Conservation (phyloP, 2,329 filamentous ascomycete species). For the Clonostachys rhizophaga region DNA sequence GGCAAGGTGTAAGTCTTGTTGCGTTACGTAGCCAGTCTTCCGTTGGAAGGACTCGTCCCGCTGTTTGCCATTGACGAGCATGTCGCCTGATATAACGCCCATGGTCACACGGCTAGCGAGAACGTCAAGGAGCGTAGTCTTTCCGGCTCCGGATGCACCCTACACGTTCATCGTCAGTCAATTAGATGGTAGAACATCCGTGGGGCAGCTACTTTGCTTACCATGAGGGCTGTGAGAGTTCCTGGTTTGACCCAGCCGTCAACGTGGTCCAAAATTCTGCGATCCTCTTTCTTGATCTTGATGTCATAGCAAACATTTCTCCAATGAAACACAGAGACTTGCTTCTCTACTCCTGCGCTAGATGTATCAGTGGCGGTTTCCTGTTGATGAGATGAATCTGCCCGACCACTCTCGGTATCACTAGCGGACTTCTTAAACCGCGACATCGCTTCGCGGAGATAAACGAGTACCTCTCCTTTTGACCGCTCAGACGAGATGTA, state of each 20-base stretch:
- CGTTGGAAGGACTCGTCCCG: constrained; percentile 62
- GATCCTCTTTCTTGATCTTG: constrained; percentile 56
- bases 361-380: constrained; percentile 37
- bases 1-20: constrained; percentile 42
- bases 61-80: constrained; percentile 60
- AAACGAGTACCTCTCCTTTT: constrained; percentile 52
- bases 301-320: constrained; percentile 68
- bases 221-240: constrained; percentile 81
- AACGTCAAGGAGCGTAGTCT: constrained; percentile 58
- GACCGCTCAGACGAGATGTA: constrained; percentile 36
- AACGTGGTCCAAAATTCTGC: constrained; percentile 63
- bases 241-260: constrained; percentile 88
- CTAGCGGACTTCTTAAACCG: constrained; percentile 34
- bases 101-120: constrained; percentile 63
- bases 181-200: too few species aligned
- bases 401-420: constrained; percentile 47
- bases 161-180: neutral
- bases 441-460: constrained; percentile 48
- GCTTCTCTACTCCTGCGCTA: constrained; percentile 24
- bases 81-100: constrained; percentile 62
- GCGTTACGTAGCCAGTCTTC: constrained; percentile 64
- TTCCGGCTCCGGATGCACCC: constrained; percentile 33
- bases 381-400: constrained; percentile 32
- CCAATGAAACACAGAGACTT: constrained; percentile 60
- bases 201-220: neutral